These are phyloP conservation scores for Hemisphaericaspora nanyangensis DNA, from an alignment of 805 yeast genomes.

Conservation along the genomic window DNA sequence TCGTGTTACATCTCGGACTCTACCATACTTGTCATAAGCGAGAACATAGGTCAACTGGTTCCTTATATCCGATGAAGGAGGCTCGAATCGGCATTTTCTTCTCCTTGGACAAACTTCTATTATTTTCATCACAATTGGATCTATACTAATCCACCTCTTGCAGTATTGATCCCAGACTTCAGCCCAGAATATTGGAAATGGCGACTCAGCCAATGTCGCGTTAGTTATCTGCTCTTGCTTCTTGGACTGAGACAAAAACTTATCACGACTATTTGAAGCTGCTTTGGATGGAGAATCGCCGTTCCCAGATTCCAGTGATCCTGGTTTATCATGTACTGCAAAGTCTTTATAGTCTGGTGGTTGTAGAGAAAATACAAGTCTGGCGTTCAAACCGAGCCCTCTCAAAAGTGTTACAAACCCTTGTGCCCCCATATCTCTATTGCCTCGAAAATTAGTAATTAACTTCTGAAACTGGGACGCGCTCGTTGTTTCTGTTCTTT, in stretches of 20 bases:
- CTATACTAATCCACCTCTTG: slow-evolving; percentile 79
- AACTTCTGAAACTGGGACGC: slow-evolving; percentile 41
- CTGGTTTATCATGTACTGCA: slow-evolving; percentile 4
- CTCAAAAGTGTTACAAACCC: slow-evolving; percentile 80
- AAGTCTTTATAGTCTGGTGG: slow-evolving; percentile 75
- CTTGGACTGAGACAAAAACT: not conserved
- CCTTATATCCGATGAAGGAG: slow-evolving; percentile 55
- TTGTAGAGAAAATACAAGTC: slow-evolving; percentile 81
- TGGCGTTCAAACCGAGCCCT: slow-evolving; percentile 63
- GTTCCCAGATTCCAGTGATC: not conserved
- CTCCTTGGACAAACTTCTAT: slow-evolving; percentile 59
- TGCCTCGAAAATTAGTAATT: slow-evolving; percentile 53
- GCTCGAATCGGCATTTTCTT: slow-evolving; percentile 61
- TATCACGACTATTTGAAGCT: slow-evolving; percentile 1
- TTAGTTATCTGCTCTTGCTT: slow-evolving; percentile 18
- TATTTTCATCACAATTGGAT: slow-evolving; percentile 62
- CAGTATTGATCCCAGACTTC: slow-evolving; percentile 85
- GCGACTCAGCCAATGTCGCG: slow-evolving; percentile 13
- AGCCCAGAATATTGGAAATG: slow-evolving; percentile 82
- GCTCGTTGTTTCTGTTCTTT: slow-evolving; percentile 22
- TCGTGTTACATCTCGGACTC: slow-evolving; percentile 78
- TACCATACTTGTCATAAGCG: slow-evolving; percentile 65
- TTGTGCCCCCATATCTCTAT: slow-evolving; percentile 77
- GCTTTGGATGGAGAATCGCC: not conserved
- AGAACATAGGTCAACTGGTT: slow-evolving; percentile 71